A percentile compares a stretch with the other conserved stretches of the same genome.
Conservation (phyloP, 176 grass and related monocot species). For the Aegilops bicornis region DNA sequence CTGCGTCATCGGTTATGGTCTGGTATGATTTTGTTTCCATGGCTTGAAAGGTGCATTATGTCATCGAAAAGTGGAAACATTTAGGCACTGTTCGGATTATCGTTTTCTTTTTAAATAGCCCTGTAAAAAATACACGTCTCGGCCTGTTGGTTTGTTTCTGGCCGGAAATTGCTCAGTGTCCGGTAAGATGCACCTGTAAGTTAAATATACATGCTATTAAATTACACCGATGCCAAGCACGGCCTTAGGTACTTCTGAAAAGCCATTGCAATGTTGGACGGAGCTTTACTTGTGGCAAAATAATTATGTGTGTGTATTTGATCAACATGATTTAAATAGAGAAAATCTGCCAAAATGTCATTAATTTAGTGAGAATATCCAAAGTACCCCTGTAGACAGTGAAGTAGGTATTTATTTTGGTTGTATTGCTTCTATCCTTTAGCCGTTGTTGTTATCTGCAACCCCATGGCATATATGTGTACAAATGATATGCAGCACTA, state of each 20-base stretch:
- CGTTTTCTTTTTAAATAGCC: too few relatives aligned
- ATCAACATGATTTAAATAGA: constrained; percentile 15
- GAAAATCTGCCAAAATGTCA: not conserved
- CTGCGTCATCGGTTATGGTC: not conserved
- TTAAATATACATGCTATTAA: too few relatives aligned
- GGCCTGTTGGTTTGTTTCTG: too few relatives aligned
- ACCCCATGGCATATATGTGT: constrained; percentile 8
- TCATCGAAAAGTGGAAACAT: not conserved
- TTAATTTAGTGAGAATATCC: constrained; percentile 7
- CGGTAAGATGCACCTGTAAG: too few relatives aligned
- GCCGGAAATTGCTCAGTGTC: too few relatives aligned
- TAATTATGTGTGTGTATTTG: not conserved
- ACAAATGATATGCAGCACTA: not conserved
- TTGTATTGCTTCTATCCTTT: constrained; percentile 8
- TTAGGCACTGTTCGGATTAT: not conserved
- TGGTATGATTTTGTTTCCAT: not conserved
- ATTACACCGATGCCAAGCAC: too few relatives aligned
- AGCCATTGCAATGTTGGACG: not conserved
- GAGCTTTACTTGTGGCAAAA: not conserved
- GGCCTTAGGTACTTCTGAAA: not conserved
- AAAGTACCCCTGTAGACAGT: not conserved
- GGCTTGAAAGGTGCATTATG: not conserved
- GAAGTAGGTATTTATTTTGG: not conserved
- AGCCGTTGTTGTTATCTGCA: not conserved
- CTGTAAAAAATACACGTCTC: too few relatives aligned